Percentiles rank a stretch among this genome's conserved stretches.
Conservation (phyloP, 306 rosid genomes). For the Echinosophora koreensis region DNA sequence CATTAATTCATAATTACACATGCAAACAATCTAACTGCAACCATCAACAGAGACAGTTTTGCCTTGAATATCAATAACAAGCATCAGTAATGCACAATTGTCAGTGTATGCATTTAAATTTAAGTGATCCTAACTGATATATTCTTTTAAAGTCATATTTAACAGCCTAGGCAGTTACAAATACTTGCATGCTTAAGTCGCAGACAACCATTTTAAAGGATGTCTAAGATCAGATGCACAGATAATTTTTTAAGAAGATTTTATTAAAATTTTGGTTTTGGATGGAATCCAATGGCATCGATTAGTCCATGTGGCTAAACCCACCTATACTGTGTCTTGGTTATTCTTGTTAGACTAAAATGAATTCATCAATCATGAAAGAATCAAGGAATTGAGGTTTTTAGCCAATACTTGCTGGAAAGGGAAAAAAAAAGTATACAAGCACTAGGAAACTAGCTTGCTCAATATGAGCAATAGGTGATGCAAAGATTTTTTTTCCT, state of each 20-base stretch:
- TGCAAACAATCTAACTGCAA: slow-evolving; percentile 30
- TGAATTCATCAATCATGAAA: slow-evolving; percentile 10
- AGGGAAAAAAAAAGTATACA: not conserved
- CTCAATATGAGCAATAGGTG: not conserved
- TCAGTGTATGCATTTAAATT: slow-evolving; percentile 8
- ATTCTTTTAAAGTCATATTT: slow-evolving; percentile 31
- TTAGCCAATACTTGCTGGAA: slow-evolving; percentile 27
- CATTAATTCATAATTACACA: slow-evolving; percentile 24
- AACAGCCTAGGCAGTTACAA: not conserved
- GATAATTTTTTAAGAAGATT: slow-evolving; percentile 7
- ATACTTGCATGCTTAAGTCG: slow-evolving; percentile 1
- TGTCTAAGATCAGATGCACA: slow-evolving; percentile 26
- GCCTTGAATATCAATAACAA: slow-evolving; percentile 7
- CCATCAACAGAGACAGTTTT: not conserved
- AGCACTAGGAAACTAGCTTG: slow-evolving; percentile 30
- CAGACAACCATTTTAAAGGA: not conserved
- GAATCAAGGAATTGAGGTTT: slow-evolving; percentile 24
- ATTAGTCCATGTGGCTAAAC: not conserved
- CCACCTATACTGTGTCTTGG: not conserved
- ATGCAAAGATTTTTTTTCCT: not conserved
- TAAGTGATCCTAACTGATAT: not conserved
- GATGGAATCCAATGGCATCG: not conserved
- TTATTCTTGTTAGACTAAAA: not conserved
- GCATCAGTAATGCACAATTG: slow-evolving; percentile 1
- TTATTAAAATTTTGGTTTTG: not conserved